Conservation (phyloP, 129 eudicot species). For the Deinandra increscens region DNA sequence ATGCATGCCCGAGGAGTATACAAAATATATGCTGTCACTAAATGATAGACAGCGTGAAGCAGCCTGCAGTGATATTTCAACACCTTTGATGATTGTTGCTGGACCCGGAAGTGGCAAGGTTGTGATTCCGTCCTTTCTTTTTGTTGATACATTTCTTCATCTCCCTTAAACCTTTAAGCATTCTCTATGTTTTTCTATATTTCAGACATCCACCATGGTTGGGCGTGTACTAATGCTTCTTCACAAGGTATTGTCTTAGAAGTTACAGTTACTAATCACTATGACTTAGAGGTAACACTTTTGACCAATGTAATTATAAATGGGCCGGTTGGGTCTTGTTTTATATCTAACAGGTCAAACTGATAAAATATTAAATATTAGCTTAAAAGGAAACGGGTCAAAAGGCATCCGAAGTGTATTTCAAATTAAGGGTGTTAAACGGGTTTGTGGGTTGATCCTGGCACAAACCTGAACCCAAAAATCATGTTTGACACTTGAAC, state of each 20-base stretch:
- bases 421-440: neutral
- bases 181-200: conserved; percentile 10
- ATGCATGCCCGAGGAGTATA: conserved; percentile 79
- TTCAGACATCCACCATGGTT: conserved; percentile 97
- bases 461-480: neutral
- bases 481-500: neutral
- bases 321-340: neutral
- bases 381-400: neutral
- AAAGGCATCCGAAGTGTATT: neutral
- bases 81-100: conserved; percentile 86
- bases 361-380: neutral
- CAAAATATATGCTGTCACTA: conserved; percentile 63
- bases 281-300: neutral
- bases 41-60: conserved; percentile 90
- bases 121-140: conserved; percentile 18
- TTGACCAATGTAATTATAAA: neutral
- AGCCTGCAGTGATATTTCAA: conserved; percentile 83
- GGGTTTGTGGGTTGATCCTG: neutral
- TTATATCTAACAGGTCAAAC: neutral
- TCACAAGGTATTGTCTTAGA: conserved; percentile 52
- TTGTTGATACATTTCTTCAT: neutral
- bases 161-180: conserved; percentile 16
- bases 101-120: conserved; percentile 99
- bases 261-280: neutral
- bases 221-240: conserved; percentile 95